Evolutionary conservation across 2,329 filamentous ascomycete genomes (phyloP).

Genomic region (Trichophyton simii): DNA sequence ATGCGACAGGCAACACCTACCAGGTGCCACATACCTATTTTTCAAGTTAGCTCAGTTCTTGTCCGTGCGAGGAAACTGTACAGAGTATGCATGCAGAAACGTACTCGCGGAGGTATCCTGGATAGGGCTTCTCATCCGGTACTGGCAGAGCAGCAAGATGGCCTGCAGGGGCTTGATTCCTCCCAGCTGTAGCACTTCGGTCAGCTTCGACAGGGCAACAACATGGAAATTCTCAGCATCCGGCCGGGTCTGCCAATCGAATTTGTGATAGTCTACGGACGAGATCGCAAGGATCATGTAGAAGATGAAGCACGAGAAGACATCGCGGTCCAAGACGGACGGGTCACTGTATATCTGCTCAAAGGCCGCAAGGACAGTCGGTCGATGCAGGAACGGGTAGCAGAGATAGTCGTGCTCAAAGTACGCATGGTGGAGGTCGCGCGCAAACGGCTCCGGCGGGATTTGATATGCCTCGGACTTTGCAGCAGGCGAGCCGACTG

Average conservation of each 20-base stretch:
- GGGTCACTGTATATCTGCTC: constrained; percentile 16
- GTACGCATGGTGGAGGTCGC: constrained; percentile 31
- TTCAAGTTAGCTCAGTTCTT: background rate
- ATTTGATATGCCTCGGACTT: constrained; percentile 9
- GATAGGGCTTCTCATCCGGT: constrained; percentile 31
- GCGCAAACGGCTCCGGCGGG: constrained; percentile 26
- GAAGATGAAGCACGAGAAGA: constrained; percentile 30
- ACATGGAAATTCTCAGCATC: constrained; percentile 34
- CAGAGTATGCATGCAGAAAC: background rate
- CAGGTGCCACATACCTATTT: constrained; percentile 31
- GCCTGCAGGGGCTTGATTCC: constrained; percentile 31
- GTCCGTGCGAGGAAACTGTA: too few relatives aligned
- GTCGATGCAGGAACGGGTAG: constrained; percentile 32
- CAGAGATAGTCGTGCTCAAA: constrained; percentile 33
- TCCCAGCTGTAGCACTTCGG: constrained; percentile 26
- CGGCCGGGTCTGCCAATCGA: constrained; percentile 34
- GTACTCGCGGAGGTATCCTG: constrained; percentile 27
- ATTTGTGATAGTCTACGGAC: constrained; percentile 33
- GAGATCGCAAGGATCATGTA: constrained; percentile 36
- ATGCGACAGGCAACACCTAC: constrained; percentile 33
- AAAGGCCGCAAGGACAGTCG: constrained; percentile 16
- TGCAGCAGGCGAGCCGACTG: constrained; percentile 12
- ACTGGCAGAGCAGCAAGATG: constrained; percentile 34
- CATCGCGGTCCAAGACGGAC: constrained; percentile 15
- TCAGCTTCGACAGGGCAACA: constrained; percentile 28